phyloP scores from a whole-genome alignment of 148 eudicot species.

The Hydrangea macrophylla region DNA sequence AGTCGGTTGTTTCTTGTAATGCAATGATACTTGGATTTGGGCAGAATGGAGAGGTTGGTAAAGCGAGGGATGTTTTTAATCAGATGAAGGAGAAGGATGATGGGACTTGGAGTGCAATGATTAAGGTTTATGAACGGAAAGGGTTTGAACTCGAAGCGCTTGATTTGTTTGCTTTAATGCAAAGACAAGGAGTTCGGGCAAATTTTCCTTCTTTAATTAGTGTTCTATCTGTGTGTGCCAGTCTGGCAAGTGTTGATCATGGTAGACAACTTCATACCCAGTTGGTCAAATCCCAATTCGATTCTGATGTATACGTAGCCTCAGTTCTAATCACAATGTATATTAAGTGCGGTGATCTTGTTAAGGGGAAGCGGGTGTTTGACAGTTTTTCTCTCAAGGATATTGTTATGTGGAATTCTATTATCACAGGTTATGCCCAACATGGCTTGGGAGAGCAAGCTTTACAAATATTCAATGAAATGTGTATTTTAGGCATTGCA shows the following conservation, averaged over 20 bases:
- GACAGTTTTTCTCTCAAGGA: slow-evolving; percentile 39
- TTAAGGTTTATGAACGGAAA: slow-evolving; percentile 39
- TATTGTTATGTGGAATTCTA: slow-evolving; percentile 51
- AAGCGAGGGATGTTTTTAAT: slow-evolving; percentile 40
- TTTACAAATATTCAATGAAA: slow-evolving; percentile 25
- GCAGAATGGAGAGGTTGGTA: slow-evolving; percentile 41
- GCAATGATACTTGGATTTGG: slow-evolving; percentile 48
- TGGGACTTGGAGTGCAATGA: slow-evolving; percentile 51
- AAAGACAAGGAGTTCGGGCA: slow-evolving; percentile 22
- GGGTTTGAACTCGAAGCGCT: slow-evolving; percentile 44
- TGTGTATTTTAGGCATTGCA: slow-evolving; percentile 28
- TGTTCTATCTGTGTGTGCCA: slow-evolving; percentile 42
- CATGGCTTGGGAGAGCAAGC: slow-evolving; percentile 21
- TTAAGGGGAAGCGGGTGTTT: slow-evolving; percentile 36
- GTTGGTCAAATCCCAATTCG: slow-evolving; percentile 33
- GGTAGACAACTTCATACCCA: slow-evolving; percentile 51
- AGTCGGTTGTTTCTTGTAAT: slow-evolving; percentile 39
- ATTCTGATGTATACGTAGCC: slow-evolving; percentile 38
- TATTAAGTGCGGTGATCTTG: slow-evolving; percentile 49
- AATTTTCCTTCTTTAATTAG: slow-evolving; percentile 44
- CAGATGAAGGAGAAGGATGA: slow-evolving; percentile 35
- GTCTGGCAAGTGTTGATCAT: slow-evolving; percentile 42
- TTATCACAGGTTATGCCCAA: slow-evolving; percentile 38
- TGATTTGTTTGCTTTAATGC: slow-evolving; percentile 34
- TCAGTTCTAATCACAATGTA: slow-evolving; percentile 45